Evolutionary conservation across 352 stramenopile genomes (phyloP).

Genomic region (Discostella stelligera): DNA sequence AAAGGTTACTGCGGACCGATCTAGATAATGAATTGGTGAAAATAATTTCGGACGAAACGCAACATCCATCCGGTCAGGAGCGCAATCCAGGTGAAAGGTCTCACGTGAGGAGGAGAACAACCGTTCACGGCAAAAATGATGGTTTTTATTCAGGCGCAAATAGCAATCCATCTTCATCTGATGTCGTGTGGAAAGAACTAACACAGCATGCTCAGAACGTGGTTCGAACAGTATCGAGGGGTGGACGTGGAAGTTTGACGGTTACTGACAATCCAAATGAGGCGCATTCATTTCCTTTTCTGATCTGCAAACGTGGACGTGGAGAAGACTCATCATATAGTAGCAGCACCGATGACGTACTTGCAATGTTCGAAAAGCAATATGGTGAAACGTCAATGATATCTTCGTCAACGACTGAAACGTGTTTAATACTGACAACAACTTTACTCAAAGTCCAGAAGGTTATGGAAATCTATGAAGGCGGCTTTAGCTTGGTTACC

Average conservation of each 20-base stretch:
- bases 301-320: slow-evolving; percentile 20
- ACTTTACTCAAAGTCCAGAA: slow-evolving; percentile 12
- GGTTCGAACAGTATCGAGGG: slow-evolving; percentile 20
- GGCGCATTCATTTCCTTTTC: slow-evolving; percentile 23
- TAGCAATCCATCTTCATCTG: slow-evolving; percentile 4
- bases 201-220: slow-evolving; percentile 27
- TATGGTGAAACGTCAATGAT: slow-evolving; percentile 21
- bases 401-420: slow-evolving; percentile 19
- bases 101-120: slow-evolving; percentile 19
- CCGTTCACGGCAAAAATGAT: background rate
- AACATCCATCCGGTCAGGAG: slow-evolving; percentile 2
- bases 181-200: slow-evolving; percentile 32
- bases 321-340: background rate
- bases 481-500: background rate
- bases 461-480: slow-evolving; percentile 5
- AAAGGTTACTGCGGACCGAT: slow-evolving; percentile 27
- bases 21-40: slow-evolving; percentile 42
- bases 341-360: slow-evolving; percentile 22
- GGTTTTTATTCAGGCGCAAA: background rate
- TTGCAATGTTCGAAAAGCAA: slow-evolving; percentile 30
- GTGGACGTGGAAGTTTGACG: slow-evolving; percentile 11
- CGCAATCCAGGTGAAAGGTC: slow-evolving; percentile 11
- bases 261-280: slow-evolving; percentile 15
- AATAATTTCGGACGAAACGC: slow-evolving; percentile 11
- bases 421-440: slow-evolving; percentile 28